A percentile compares a stretch with the other conserved stretches of the same genome.
Conservation (phyloP, 768 basidiomycete genomes). For the Suillus weaverae region DNA sequence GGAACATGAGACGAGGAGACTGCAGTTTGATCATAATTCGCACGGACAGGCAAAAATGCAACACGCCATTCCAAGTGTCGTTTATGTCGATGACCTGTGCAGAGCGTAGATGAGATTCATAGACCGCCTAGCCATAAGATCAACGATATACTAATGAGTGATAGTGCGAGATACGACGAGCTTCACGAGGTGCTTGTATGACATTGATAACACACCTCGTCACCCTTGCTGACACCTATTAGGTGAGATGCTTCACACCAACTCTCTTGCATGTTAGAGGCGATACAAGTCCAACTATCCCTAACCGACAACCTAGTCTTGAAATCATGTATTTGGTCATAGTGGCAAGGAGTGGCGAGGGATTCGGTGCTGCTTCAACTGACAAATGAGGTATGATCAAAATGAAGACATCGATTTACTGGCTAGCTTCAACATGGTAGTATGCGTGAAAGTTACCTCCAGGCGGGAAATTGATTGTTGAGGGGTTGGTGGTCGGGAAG, state of each 20-base stretch:
- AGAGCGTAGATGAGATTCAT: not conserved
- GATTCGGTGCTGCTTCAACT: not conserved
- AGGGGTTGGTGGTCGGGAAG: not conserved
- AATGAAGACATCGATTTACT: not conserved
- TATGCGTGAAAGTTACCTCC: not conserved
- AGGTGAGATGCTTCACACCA: not conserved
- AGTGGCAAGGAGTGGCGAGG: not conserved
- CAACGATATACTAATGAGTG: not conserved
- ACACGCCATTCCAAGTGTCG: not conserved
- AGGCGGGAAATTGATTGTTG: not conserved
- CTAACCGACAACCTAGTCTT: not conserved
- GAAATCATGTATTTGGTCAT: not conserved
- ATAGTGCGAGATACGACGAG: not conserved
- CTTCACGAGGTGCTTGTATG: not conserved
- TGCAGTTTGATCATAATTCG: not conserved
- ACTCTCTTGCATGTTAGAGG: not conserved
- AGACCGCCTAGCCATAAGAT: not conserved
- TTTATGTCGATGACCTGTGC: not conserved
- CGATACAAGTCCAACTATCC: not conserved
- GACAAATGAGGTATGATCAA: not conserved
- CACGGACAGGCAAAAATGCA: not conserved
- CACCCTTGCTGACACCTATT: not conserved
- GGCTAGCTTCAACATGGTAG: not conserved
- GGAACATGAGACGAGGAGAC: not conserved
- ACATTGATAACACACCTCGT: not conserved